A percentile compares a stretch with the other conserved stretches of the same genome.
Conservation (phyloP, 768 basidiomycete genomes). For the Rhodotorula toruloides region DNA sequence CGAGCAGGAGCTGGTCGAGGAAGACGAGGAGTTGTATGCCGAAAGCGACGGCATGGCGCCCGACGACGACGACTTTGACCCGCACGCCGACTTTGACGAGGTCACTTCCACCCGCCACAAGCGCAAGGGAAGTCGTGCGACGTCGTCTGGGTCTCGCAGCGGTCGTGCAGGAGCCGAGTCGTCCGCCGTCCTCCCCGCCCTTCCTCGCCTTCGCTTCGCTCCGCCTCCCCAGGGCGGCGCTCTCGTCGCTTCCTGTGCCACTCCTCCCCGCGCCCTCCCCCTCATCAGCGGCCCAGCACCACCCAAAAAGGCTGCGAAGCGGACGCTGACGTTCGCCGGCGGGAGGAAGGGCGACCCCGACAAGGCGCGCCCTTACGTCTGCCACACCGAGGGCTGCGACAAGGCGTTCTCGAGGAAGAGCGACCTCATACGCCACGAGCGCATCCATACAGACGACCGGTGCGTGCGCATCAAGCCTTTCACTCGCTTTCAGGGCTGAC, state of each 20-base stretch:
- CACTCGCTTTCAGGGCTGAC: too few relatives aligned
- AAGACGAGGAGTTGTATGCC: background rate
- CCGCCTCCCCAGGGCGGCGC: too few relatives aligned
- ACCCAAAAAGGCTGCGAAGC: too few relatives aligned
- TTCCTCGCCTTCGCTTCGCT: too few relatives aligned
- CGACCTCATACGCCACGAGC: conserved; percentile 48
- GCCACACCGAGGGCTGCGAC: conserved; percentile 41
- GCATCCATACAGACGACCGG: conserved; percentile 51
- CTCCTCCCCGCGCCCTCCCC: too few relatives aligned
- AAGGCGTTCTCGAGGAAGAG: conserved; percentile 49
- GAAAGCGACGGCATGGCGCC: background rate
- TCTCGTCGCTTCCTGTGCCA: too few relatives aligned
- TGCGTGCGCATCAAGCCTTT: conserved; percentile 39
- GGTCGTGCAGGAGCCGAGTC: too few relatives aligned
- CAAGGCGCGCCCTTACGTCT: conserved; percentile 40
- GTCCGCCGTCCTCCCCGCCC: too few relatives aligned
- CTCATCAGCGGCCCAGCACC: too few relatives aligned
- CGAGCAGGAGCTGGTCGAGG: background rate
- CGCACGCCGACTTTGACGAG: background rate
- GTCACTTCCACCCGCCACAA: background rate
- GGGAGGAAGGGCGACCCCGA: background rate
- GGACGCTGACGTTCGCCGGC: background rate
- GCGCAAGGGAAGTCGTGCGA: background rate
- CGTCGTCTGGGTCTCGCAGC: too few relatives aligned
- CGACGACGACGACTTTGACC: conserved; percentile 11